Base-by-base conservation (phyloP, 108 stramenopile genomes). In the Halocafeteria seosinensis region DNA sequence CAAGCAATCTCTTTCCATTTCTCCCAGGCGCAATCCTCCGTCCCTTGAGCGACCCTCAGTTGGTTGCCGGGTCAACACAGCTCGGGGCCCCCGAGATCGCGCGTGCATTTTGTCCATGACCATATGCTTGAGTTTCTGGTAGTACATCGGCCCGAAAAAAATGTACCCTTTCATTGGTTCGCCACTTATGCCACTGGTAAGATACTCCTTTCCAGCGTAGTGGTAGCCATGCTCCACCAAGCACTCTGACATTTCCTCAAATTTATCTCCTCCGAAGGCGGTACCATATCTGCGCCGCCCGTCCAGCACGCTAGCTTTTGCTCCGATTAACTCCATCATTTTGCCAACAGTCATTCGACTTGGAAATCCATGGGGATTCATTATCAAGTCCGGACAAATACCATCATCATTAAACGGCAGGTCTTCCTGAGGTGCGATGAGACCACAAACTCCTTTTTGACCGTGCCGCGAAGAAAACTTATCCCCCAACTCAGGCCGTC, bases 51-150 rank as follows among this genome's bases (percentile, higher is more conserved):
- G 75, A 24, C 98, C 98, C 81, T 99, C 98, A 13, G 94, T 99
- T 31, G 98, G 98, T 71, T 98, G 98, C n/a, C 98, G 77, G 28
- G 95, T 96, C 27, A 99, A 84, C 50, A 92, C 88, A 52, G 97
- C 92, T 9, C 93, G 79, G 4, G 97, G 97, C 29, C 97, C 97
- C 38, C 91, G 76, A 6, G 98, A 87, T 34, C 98, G 84, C 35
- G 94, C 90, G 65, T 99, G 98, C 76, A 94, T 93, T 80, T 99
- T 99, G 78, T 99, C 94, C 72, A 95, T 78, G 8, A 99, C 98
- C 98, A 99, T 99, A 78, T 99, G 98, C 79, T 99, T 99, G 25
- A 99, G 83, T 71, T 96, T 96, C 73, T 99, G 98, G 71, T 99
- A 99, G 64, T 92, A 99, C 2, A 94, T 83, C 24, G 98, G 98